These are phyloP conservation scores for Penicillium bovifimosum DNA, from an alignment of 495 filamentous ascomycete genomes.

Conservation along the genomic window DNA sequence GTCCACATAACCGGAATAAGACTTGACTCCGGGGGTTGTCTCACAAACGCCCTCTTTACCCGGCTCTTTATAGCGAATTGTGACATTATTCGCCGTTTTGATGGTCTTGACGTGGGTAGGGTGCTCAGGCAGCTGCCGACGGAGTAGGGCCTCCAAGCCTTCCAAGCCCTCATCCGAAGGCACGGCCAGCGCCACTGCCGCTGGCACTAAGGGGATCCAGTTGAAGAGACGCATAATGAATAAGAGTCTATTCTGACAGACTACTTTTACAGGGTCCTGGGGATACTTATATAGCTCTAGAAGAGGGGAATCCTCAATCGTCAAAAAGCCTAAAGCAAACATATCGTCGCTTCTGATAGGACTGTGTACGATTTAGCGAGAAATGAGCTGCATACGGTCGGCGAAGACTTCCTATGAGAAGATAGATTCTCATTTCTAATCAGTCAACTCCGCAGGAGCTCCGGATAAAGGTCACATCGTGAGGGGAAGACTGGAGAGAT, in stretches of 20 bases:
- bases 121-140: conserved; percentile 42
- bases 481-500: conserved; percentile 1
- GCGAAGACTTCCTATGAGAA: too few relatives aligned
- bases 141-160: conserved; percentile 17
- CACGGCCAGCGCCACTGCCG: conserved; percentile 22
- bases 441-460: conserved; percentile 23
- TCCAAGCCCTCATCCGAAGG: neutral
- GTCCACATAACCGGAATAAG: conserved; percentile 45
- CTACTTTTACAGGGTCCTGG: neutral
- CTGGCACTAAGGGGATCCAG: conserved; percentile 21
- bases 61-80: conserved; percentile 39
- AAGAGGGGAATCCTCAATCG: neutral
- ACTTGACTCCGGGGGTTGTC: conserved; percentile 45
- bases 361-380: too few relatives aligned
- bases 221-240: conserved; percentile 24
- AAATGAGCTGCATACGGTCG: too few relatives aligned
- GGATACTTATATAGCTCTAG: neutral
- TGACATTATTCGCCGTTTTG: conserved; percentile 51
- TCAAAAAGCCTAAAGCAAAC: neutral
- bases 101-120: conserved; percentile 53
- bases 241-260: neutral
- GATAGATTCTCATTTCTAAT: neutral
- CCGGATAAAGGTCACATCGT: conserved; percentile 20
- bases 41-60: conserved; percentile 43
- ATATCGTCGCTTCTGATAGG: too few relatives aligned